phyloP scores from a whole-genome alignment of 2,329 filamentous ascomycete species.

The Penicillium verrucosum region DNA sequence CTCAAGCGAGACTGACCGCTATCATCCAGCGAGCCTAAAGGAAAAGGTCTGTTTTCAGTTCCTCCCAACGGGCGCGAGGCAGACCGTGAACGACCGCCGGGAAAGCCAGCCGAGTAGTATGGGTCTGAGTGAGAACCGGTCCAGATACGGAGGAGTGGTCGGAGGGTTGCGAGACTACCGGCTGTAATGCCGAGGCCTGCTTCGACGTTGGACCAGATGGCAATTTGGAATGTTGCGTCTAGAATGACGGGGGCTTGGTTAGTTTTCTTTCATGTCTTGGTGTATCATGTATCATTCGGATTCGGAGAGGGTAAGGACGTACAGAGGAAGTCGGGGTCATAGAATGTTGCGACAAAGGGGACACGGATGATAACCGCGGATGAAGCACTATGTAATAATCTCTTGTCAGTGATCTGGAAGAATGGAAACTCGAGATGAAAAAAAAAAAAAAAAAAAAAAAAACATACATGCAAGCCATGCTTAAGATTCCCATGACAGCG shows the following conservation, averaged over 20 bases:
- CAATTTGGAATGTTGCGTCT: constrained; percentile 46
- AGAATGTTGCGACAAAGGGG: constrained; percentile 39
- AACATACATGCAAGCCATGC: constrained; percentile 53
- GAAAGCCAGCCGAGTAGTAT: constrained; percentile 23
- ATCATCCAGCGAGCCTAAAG: constrained; percentile 28
- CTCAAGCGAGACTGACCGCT: constrained; percentile 19
- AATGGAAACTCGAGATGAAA: constrained; percentile 10
- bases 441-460: not conserved
- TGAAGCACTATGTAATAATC: constrained; percentile 35
- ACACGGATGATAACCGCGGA: constrained; percentile 47
- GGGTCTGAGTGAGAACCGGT: constrained; percentile 20
- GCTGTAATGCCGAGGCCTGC: constrained; percentile 43
- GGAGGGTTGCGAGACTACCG: constrained; percentile 48
- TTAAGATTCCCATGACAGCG: constrained; percentile 52
- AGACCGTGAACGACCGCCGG: constrained; percentile 9
- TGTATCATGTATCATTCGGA: not conserved
- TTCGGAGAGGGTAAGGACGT: not conserved
- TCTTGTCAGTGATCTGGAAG: not conserved
- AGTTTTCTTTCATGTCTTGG: not conserved
- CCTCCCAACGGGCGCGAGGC: constrained; percentile 19
- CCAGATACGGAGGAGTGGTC: constrained; percentile 44
- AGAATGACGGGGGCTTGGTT: not conserved
- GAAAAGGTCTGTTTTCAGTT: constrained; percentile 18
- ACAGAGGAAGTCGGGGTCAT: constrained; percentile 39
- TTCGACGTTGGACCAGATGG: constrained; percentile 40